Conservation (phyloP, 768 basidiomycete species). For the Amanita polypyramis region DNA sequence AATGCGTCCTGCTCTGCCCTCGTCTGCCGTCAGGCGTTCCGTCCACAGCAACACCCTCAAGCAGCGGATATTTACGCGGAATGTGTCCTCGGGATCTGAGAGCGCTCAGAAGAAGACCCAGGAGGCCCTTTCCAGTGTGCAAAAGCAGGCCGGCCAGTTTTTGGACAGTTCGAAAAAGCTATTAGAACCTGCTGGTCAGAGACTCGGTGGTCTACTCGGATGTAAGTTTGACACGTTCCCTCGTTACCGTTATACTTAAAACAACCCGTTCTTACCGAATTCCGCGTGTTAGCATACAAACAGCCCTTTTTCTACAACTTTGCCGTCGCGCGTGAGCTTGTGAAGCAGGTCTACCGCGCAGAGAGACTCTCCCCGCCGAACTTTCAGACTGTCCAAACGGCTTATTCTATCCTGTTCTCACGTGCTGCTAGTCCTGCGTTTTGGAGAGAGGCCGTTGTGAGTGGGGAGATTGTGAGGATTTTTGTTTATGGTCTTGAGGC, state of each 20-base stretch:
- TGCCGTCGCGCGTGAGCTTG: constrained; percentile 61
- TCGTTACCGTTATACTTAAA: neutral
- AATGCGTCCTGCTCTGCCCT: constrained; percentile 19
- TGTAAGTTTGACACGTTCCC: constrained; percentile 16
- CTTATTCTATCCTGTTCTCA: constrained; percentile 57
- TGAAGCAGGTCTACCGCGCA: constrained; percentile 63
- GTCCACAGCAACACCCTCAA: constrained; percentile 20
- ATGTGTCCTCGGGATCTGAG: constrained; percentile 34
- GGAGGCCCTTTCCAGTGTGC: constrained; percentile 48
- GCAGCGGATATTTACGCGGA: constrained; percentile 22
- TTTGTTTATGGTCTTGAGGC: constrained; percentile 77
- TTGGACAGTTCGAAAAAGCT: constrained; percentile 39
- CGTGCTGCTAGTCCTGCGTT: constrained; percentile 48
- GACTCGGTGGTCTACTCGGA: constrained; percentile 44
- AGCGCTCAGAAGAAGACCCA: constrained; percentile 61
- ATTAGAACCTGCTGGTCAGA: constrained; percentile 38
- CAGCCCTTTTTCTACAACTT: constrained; percentile 75
- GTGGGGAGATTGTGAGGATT: constrained; percentile 58
- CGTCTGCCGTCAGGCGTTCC: constrained; percentile 18
- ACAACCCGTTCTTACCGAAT: neutral
- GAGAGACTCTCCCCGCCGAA: constrained; percentile 69
- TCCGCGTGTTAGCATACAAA: constrained; percentile 45
- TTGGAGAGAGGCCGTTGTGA: constrained; percentile 48
- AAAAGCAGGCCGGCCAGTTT: constrained; percentile 44
- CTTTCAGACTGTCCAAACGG: constrained; percentile 37